These are phyloP conservation scores for Hortiboletus flavorubellus DNA, from an alignment of 768 basidiomycete genomes.

Conservation along the genomic window DNA sequence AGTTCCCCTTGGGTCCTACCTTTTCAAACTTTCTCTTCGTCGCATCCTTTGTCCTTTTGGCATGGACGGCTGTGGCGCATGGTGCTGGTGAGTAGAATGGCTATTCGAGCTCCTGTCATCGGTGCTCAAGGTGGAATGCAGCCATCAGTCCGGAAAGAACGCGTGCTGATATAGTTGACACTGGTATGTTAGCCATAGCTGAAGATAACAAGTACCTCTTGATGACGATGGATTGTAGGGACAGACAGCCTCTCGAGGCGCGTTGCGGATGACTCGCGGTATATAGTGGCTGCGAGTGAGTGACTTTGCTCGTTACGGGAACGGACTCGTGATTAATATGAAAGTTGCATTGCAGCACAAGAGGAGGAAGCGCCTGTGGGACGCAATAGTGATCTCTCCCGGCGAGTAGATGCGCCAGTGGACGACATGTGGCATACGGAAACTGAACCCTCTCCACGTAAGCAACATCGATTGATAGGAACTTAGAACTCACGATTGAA, in stretches of 20 bases:
- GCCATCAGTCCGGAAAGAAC: neutral
- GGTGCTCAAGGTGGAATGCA: neutral
- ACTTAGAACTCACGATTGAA: neutral
- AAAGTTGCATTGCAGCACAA: neutral
- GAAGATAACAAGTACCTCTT: neutral
- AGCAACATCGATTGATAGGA: neutral
- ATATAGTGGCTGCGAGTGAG: neutral
- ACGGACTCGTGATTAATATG: neutral
- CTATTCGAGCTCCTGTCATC: neutral
- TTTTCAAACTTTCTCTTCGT: neutral
- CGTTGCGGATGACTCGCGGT: no score
- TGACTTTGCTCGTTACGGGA: neutral
- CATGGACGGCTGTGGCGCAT: slow-evolving; percentile 5
- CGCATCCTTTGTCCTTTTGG: neutral
- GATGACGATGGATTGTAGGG: neutral
- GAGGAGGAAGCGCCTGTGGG: neutral
- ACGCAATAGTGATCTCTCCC: neutral
- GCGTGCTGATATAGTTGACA: neutral
- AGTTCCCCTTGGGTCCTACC: neutral
- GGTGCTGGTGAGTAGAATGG: slow-evolving; percentile 10
- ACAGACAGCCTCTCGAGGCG: neutral
- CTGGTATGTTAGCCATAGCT: neutral
- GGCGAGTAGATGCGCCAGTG: neutral
- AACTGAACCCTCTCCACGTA: neutral
- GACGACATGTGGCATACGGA: neutral